Evolutionary conservation across 108 stramenopile species (phyloP).

Genomic region (Seminavis robusta): DNA sequence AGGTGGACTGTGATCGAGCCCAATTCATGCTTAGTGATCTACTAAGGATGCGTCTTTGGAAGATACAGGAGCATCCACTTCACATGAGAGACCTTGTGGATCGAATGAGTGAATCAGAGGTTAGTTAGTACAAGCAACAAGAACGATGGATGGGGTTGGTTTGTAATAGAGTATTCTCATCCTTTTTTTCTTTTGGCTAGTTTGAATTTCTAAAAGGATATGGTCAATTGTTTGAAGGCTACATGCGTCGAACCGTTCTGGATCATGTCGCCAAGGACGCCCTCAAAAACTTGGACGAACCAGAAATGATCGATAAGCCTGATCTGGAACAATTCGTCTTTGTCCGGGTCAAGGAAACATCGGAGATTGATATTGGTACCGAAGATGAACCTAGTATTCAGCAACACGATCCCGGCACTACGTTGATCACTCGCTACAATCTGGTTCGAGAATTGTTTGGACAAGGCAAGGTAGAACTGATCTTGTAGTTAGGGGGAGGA

Average conservation of each 20-base stretch:
- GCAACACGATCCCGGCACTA: constrained; percentile 35
- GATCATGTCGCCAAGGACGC: constrained; percentile 62
- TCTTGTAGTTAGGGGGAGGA: too few species aligned
- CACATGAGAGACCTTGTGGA: constrained; percentile 56
- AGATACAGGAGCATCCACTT: constrained; percentile 73
- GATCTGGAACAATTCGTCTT: constrained; percentile 65
- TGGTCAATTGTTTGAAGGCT: constrained; percentile 54
- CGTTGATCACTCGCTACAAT: constrained; percentile 51
- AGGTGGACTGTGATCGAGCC: constrained; percentile 69
- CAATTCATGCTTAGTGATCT: constrained; percentile 70
- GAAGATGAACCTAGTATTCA: constrained; percentile 35
- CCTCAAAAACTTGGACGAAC: constrained; percentile 68
- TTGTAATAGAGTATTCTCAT: too few species aligned
- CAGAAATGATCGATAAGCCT: constrained; percentile 65
- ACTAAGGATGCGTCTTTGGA: constrained; percentile 54
- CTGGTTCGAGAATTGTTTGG: constrained; percentile 30
- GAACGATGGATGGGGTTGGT: too few species aligned
- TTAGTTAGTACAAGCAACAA: constrained; percentile 46
- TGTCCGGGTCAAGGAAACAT: too few species aligned
- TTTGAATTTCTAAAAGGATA: constrained; percentile 44
- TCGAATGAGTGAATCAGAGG: constrained; percentile 73
- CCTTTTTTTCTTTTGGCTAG: too few species aligned
- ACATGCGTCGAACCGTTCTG: constrained; percentile 60
- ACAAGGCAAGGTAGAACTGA: constrained; percentile 47
- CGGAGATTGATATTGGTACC: too few species aligned